phyloP scores from a whole-genome alignment of 1,284 basidiomycete species.

The Afroboletus lepidellus region DNA sequence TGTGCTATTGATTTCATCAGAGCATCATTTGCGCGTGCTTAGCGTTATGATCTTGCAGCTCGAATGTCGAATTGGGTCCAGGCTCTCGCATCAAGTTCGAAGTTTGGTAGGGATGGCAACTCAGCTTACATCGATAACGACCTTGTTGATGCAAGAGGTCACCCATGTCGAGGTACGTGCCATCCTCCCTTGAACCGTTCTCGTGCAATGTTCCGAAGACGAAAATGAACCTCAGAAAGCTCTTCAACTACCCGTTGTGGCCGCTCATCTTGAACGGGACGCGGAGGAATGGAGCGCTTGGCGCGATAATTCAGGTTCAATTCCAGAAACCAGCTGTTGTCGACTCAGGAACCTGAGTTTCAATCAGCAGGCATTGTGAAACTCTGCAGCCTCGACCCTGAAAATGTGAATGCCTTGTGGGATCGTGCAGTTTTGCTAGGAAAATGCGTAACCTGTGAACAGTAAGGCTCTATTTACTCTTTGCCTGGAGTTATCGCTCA shows the following conservation, averaged over 20 bases:
- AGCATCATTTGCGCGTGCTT: too few species aligned
- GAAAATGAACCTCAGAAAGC: slow-evolving; percentile 21
- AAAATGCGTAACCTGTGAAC: slow-evolving; percentile 71
- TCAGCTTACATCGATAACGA: slow-evolving; percentile 80
- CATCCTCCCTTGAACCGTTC: slow-evolving; percentile 79
- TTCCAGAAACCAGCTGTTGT: not conserved
- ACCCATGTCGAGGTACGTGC: slow-evolving; percentile 92
- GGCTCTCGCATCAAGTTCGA: slow-evolving; percentile 80
- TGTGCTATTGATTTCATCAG: too few species aligned
- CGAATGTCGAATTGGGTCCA: slow-evolving; percentile 45
- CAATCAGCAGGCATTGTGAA: slow-evolving; percentile 91
- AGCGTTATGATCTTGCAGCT: slow-evolving; percentile 23
- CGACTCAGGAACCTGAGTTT: slow-evolving; percentile 60
- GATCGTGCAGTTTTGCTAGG: slow-evolving; percentile 85
- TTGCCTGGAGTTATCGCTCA: not conserved
- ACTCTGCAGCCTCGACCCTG: slow-evolving; percentile 75
- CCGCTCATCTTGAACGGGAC: slow-evolving; percentile 81
- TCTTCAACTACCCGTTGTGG: slow-evolving; percentile 23
- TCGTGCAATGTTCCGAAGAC: slow-evolving; percentile 22
- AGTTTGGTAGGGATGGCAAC: slow-evolving; percentile 89
- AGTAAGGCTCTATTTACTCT: slow-evolving; percentile 37
- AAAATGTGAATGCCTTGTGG: slow-evolving; percentile 86
- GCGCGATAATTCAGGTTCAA: slow-evolving; percentile 7
- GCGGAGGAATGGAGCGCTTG: slow-evolving; percentile 52
- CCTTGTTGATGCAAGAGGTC: slow-evolving; percentile 79